Percentiles rank a stretch among this genome's conserved stretches.
Conservation (phyloP, 768 basidiomycete genomes). For the Lactarius hengduanensis region DNA sequence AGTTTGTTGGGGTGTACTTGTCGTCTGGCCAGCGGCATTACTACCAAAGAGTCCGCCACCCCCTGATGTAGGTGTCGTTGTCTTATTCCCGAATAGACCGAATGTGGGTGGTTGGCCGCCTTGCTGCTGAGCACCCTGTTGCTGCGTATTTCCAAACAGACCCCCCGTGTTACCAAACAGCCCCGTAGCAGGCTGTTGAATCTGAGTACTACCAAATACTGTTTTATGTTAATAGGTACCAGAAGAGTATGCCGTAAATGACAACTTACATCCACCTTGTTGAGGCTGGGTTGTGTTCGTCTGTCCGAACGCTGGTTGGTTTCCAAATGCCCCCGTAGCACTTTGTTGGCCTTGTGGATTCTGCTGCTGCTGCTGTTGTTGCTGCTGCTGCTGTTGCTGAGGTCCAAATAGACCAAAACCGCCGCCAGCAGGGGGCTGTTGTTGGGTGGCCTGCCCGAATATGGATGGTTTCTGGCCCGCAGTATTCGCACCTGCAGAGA, state of each 20-base stretch:
- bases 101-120: slow-evolving; percentile 21
- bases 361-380: slow-evolving; percentile 30
- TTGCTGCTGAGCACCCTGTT: slow-evolving; percentile 27
- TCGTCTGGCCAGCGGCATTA: slow-evolving; percentile 33
- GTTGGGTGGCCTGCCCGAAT: slow-evolving; percentile 25
- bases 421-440: slow-evolving; percentile 22
- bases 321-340: slow-evolving; percentile 30
- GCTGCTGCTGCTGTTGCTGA: slow-evolving; percentile 34
- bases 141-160: slow-evolving; percentile 27
- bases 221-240: neutral
- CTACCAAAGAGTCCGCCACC: slow-evolving; percentile 44
- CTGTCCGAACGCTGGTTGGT: slow-evolving; percentile 26
- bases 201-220: slow-evolving; percentile 31
- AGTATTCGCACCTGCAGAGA: slow-evolving; percentile 16
- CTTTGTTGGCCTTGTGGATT: slow-evolving; percentile 39
- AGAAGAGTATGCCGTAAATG: neutral
- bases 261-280: slow-evolving; percentile 29
- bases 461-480: slow-evolving; percentile 32
- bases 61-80: slow-evolving; percentile 34
- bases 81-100: slow-evolving; percentile 38
- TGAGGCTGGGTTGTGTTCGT: slow-evolving; percentile 21
- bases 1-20: slow-evolving; percentile 11
- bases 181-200: slow-evolving; percentile 30
- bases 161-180: slow-evolving; percentile 25
- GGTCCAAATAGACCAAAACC: slow-evolving; percentile 34